Conservation (phyloP, 306 rosid species). For the Glycine soja region DNA sequence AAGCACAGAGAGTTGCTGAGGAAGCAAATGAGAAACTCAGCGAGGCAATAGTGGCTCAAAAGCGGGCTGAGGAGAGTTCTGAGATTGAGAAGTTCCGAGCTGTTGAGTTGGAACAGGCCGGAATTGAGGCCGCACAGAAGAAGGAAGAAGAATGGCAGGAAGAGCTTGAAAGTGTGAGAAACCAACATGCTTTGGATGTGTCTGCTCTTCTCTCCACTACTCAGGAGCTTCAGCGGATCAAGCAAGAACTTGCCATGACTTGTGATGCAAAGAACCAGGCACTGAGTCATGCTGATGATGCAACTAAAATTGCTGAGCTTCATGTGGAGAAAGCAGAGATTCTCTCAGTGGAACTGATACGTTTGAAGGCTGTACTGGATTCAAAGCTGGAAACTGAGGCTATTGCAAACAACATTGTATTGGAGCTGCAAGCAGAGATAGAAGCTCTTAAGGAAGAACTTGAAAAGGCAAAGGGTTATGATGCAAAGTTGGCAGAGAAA, state of each 20-base stretch:
- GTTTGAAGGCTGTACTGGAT: conserved; percentile 75
- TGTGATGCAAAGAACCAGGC: conserved; percentile 98
- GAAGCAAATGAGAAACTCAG: conserved; percentile 84
- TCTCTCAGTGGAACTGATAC: conserved; percentile 75
- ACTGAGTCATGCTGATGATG: conserved; percentile 88
- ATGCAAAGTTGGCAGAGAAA: conserved; percentile 65
- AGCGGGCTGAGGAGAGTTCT: conserved; percentile 85
- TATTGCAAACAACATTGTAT: conserved; percentile 60
- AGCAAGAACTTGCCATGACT: conserved; percentile 81
- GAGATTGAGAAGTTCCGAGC: conserved; percentile 98
- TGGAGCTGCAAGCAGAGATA: conserved; percentile 68
- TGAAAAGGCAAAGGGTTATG: conserved; percentile 59
- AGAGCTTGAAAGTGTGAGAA: conserved; percentile 82
- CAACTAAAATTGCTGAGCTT: conserved; percentile 88
- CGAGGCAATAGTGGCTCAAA: conserved; percentile 88
- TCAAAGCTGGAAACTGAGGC: conserved; percentile 77
- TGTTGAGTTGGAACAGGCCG: conserved; percentile 95
- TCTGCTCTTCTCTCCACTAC: conserved; percentile 75
- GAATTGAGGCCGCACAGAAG: conserved; percentile 83
- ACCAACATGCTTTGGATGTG: conserved; percentile 87
- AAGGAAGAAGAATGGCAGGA: conserved; percentile 90
- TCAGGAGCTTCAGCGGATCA: conserved; percentile 86
- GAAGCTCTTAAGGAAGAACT: conserved; percentile 69
- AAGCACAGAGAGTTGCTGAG: conserved; percentile 76
- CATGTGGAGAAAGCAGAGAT: conserved; percentile 79